Base-by-base conservation (phyloP, 345 rosid species). In the Gossypium turneri region DNA sequence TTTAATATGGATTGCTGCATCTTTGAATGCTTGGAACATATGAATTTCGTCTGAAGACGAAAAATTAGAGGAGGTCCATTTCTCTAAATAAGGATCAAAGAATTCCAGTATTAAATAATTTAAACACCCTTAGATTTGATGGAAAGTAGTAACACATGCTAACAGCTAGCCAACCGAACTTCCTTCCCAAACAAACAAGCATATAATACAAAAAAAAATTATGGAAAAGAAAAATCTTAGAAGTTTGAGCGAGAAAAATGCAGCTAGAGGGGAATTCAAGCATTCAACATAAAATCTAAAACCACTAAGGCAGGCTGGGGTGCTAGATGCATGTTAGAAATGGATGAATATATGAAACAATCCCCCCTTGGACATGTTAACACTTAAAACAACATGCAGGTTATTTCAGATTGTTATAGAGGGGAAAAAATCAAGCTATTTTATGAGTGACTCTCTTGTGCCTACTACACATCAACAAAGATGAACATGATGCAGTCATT, bases 401-500 rank as follows among this genome's bases (percentile, higher is more conserved):
- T 24, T 1, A 67, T 48, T 67, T 67, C 56, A 52, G 57, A 47
- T 8, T 24, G 52, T 5, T 4, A 67, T 48, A 68, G 27, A 50
- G 73, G 17, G 22, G 25, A 57, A 7, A 29, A 70, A 51, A 9
- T 51, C 47, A 29, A 70, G 73, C 73, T 17, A 52, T 70, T 69
- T 69, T 51, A 27, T 10, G 59, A 51, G 47, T 9, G 45, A 25
- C 10, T 48, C 24, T 68, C 72, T 68, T 48, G 57, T 12, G 72
- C 57, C 20, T 48, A 6, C 27, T 6, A 12, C 53, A 15, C 17
- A 69, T 17, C 20, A 3, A 51, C 25, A 52, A 70, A 52, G 24
- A 52, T n/a, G 73, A 70, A 53, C 61, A 70, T 29, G 73, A 27
- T n/a, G 25, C 10, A n/a, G 34, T 52, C 29, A n/a, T 27, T 70